Percentiles rank a stretch among this genome's conserved stretches.
Evolutionary conservation across 495 filamentous ascomycete species (phyloP).

Genomic region (Podospora sp.): DNA sequence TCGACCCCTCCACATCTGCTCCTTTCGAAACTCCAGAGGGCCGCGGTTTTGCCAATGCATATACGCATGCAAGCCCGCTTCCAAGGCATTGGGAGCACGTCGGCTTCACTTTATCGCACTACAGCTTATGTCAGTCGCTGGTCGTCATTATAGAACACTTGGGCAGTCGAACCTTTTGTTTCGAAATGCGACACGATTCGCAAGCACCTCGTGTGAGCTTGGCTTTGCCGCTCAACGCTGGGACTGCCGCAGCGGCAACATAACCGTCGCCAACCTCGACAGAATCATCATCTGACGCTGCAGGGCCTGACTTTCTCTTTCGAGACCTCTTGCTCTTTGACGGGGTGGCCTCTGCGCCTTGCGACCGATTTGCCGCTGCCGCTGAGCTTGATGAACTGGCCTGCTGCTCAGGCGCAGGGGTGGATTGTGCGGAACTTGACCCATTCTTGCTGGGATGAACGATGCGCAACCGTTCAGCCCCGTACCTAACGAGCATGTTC

Average conservation of each 20-base stretch:
- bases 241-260: slow-evolving; percentile 22
- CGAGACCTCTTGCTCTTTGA: slow-evolving; percentile 28
- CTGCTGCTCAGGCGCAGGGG: slow-evolving; percentile 21
- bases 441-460: slow-evolving; percentile 45
- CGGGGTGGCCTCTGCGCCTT: slow-evolving; percentile 8
- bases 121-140: slow-evolving; percentile 11
- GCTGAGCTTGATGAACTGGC: slow-evolving; percentile 15
- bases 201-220: slow-evolving; percentile 42
- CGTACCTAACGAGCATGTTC: slow-evolving; percentile 48
- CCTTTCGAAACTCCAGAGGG: slow-evolving; percentile 19
- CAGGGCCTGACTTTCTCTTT: slow-evolving; percentile 10
- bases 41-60: slow-evolving; percentile 35
- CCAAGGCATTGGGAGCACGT: slow-evolving; percentile 41
- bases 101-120: slow-evolving; percentile 49
- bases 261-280: slow-evolving; percentile 22
- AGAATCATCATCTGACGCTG: slow-evolving; percentile 1
- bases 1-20: slow-evolving; percentile 11
- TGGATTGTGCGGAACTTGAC: slow-evolving; percentile 27
- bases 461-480: slow-evolving; percentile 49
- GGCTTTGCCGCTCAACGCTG: slow-evolving; percentile 16
- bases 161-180: slow-evolving; percentile 20
- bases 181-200: slow-evolving; percentile 38
- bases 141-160: not conserved
- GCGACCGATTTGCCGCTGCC: not conserved
- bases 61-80: slow-evolving; percentile 36